Base-by-base conservation (phyloP, 495 filamentous ascomycete genomes). In the Talaromyces borbonicus region DNA sequence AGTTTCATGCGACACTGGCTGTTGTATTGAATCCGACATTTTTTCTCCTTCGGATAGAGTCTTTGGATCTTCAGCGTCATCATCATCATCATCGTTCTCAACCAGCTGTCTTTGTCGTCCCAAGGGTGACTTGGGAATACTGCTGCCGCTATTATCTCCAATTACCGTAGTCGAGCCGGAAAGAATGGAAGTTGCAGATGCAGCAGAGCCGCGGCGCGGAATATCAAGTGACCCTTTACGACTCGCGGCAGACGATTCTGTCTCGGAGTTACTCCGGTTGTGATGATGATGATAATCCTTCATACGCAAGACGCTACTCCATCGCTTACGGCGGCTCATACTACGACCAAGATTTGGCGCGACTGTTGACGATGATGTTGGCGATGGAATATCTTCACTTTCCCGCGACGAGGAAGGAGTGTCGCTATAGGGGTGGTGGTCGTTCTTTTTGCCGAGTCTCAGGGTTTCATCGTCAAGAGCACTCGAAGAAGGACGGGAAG, bases 221-320 rank as follows among this genome's bases (percentile, higher is more conserved):
- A 35, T 32, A 33, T 46, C 43, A 15, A 46, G 16, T 19, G 27
- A 33, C 8, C 20, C 31, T 16, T 24, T 35, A 8, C 43, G 29
- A 23, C 43, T 46, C n/a, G n/a, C n/a, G 20, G 43, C 15, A 2
- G 29, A 46, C 4, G 30, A 33, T 16, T 31, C 29, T 11, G 8
- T 26, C 15, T 44, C 41, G 43, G 29, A 33, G 14, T 35, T 22
- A 12, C 23, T 41, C 20, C 38, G 20, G 22, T 26, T 5, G 14
- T 49, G 40, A 38, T 62, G 56, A 31, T 69, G 64, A 31, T 57
- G 52, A 35, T 63, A 66, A 9, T 72, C 67, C 11, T 64, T 62
- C 23, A 58, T 59, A 9, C 66, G 54, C 12, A 72, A 50, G 7
- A 69, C 60, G 43, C 64, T 72, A 32, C 66, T 72, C 66, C 65